Base-by-base conservation (phyloP, 352 stramenopile species). In the Phytophthora tubulina region DNA sequence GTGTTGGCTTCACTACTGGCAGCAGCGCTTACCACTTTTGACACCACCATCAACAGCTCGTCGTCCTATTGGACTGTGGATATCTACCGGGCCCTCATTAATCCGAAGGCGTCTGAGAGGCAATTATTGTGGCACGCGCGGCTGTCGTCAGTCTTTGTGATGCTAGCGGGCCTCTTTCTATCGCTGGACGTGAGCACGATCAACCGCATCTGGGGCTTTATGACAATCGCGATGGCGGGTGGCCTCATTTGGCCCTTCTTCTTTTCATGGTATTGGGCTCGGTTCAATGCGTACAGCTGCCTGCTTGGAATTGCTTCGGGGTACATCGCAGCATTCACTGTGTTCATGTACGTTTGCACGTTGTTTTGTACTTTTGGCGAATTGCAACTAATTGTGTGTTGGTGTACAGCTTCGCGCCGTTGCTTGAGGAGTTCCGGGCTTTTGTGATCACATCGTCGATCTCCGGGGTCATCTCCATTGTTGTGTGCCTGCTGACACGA, bases 61-160 rank as follows among this genome's bases (percentile, higher is more conserved):
- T 94, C 87, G 0, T 84, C 87, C 6, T 94, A 94, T 67, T 94
- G 87, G 87, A 92, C 87, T 1, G 85, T 94, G 6, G 87, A 94
- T 69, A 88, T 94, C 39, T 94, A 94, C 63, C 87, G 93, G 60
- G 84, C 87, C 8, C 75, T 92, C 4, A 58, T 94, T 21, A 86
- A 90, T 30, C 81, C 82, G 1, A 68, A 85, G 27, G 85, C 87
- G 10, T 85, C 72, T 10, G 80, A 92, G 51, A 63, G 56, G 10
- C 77, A 92, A 52, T 54, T 94, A 4, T 49, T 94, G 39, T 91
- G 86, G 82, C 76, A 94, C 6, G 87, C 85, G 3, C 82, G 87
- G 1, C 33, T 85, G 7, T 92, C 85, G 3, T 90, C 87, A 0
- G 17, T 86, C 1, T 68, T 83, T 52, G 76, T 93, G 32, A 90